Evolutionary conservation across 352 stramenopile species (phyloP).

Genomic region (Achlya hypogyna): DNA sequence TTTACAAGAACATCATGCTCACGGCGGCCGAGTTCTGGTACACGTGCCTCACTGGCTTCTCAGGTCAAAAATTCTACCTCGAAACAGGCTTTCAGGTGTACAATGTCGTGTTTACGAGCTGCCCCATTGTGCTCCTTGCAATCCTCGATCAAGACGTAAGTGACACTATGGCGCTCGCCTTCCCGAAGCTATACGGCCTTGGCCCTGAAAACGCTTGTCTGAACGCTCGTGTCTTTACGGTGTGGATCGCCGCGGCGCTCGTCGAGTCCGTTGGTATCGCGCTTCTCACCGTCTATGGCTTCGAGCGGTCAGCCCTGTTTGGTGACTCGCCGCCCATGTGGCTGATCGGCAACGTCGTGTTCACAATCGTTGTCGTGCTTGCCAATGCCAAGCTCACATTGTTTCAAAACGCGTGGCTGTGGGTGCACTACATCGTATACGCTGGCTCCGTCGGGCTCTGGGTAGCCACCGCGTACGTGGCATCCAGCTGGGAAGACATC

Average conservation of each 20-base stretch:
- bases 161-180: constrained; percentile 51
- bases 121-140: constrained; percentile 57
- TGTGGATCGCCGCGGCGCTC: constrained; percentile 61
- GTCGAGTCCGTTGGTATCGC: constrained; percentile 67
- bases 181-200: constrained; percentile 55
- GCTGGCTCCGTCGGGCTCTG: constrained; percentile 51
- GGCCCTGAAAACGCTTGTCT: constrained; percentile 57
- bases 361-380: constrained; percentile 65
- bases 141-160: constrained; percentile 69
- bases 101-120: constrained; percentile 62
- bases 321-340: constrained; percentile 53
- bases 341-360: constrained; percentile 69
- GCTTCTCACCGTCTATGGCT: constrained; percentile 35
- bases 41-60: constrained; percentile 63
- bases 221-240: constrained; percentile 50
- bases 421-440: constrained; percentile 54
- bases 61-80: constrained; percentile 77
- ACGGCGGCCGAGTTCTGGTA: constrained; percentile 69
- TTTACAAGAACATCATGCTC: constrained; percentile 90
- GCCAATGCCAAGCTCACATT: constrained; percentile 74
- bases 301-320: constrained; percentile 31
- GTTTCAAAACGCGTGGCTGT: constrained; percentile 66
- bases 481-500: constrained; percentile 39
- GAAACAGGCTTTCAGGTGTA: constrained; percentile 72
- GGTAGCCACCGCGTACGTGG: constrained; percentile 47